Conservation (phyloP, 2,329 filamentous ascomycete species). For the Claviceps arundinis region DNA sequence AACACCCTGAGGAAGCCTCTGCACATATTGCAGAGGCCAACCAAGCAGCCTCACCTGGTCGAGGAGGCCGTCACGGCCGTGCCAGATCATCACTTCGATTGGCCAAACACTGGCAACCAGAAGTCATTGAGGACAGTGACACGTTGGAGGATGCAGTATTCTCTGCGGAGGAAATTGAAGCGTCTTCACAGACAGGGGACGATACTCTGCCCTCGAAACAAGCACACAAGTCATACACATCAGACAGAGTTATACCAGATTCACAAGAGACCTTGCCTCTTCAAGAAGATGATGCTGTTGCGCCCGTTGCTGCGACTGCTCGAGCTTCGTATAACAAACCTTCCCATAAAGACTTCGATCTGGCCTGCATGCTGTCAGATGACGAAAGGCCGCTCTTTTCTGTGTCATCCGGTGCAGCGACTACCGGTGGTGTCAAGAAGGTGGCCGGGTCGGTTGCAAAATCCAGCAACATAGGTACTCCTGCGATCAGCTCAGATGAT, state of each 20-base stretch:
- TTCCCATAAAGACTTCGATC: not conserved
- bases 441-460: not conserved
- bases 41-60: not conserved
- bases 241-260: constrained; percentile 13
- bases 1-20: constrained; percentile 4
- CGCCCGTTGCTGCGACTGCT: not conserved
- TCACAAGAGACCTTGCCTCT: constrained; percentile 15
- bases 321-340: not conserved
- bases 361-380: constrained; percentile 20
- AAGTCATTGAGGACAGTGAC: constrained; percentile 4
- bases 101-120: not conserved
- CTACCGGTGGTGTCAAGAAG: not conserved
- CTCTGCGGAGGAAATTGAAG: constrained; percentile 1
- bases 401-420: not conserved
- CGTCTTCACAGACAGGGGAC: constrained; percentile 4
- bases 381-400: constrained; percentile 21
- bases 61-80: not conserved
- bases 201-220: constrained; percentile 3
- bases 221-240: not conserved
- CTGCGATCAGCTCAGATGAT: not conserved
- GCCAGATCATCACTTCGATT: not conserved
- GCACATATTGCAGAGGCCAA: not conserved
- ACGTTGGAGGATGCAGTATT: constrained; percentile 4
- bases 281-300: not conserved
- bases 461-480: not conserved